Conservation (phyloP, 2,329 filamentous ascomycete species). For the Stagonosporopsis tanaceti region DNA sequence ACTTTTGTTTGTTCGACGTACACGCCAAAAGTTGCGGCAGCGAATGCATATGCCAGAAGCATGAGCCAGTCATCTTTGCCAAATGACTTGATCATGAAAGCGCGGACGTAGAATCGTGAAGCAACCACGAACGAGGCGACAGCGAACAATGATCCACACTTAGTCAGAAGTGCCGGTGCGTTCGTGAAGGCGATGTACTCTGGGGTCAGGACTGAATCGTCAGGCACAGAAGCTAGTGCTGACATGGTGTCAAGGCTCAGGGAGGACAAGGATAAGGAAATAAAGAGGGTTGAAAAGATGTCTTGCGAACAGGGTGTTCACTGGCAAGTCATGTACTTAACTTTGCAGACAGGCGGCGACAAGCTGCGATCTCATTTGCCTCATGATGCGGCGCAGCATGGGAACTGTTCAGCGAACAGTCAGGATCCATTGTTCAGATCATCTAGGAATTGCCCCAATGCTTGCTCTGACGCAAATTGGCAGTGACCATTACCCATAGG, state of each 20-base stretch:
- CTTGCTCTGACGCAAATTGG: conserved; percentile 8
- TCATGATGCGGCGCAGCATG: conserved; percentile 10
- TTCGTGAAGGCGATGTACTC: conserved; percentile 50
- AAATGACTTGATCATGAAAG: conserved; percentile 57
- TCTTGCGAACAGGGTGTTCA: conserved; percentile 1
- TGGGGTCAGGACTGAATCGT: conserved; percentile 25
- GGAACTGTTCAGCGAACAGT: not conserved
- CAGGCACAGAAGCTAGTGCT: conserved; percentile 1
- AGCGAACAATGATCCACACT: conserved; percentile 51
- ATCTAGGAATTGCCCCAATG: not conserved
- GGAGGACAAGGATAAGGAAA: not conserved
- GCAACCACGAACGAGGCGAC: conserved; percentile 51
- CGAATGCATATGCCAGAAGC: conserved; percentile 40
- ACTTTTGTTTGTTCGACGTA: conserved; percentile 56
- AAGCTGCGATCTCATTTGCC: not conserved
- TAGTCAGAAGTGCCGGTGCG: conserved; percentile 51
- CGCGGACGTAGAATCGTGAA: conserved; percentile 57
- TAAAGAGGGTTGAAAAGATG: not conserved
- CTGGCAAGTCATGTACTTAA: conserved; percentile 9
- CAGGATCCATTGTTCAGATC: not conserved
- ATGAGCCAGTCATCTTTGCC: conserved; percentile 62
- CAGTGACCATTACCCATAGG: not conserved
- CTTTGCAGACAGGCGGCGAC: not conserved
- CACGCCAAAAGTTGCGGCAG: conserved; percentile 41
- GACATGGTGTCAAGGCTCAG: not conserved